Base-by-base conservation (phyloP, 495 filamentous ascomycete genomes). In the Aspergillus incahuasiensis region DNA sequence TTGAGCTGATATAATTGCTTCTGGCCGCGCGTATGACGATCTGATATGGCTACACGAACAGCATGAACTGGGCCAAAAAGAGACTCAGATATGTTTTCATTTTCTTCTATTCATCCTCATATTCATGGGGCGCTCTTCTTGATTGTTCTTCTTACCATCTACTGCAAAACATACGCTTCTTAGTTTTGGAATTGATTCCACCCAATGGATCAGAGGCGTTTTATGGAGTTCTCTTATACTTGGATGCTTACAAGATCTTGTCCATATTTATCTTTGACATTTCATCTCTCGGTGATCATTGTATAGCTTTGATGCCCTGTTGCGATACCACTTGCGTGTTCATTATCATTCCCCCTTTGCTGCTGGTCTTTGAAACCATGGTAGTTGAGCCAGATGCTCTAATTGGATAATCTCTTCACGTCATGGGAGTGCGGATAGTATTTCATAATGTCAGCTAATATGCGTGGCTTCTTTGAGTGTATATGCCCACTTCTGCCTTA, bases 21-120 rank as follows among this genome's bases (percentile, higher is more conserved):
- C 22, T 22, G 22, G 13, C 24, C 21, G 20, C 24, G 43, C 43
- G 15, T 11, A 46, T 46, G 21, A 16, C 12, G 43, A 52, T 40
- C 15, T 24, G 53, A 61, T 39, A 53, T 61, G 13, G 59, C 38
- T 61, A 63, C 56, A 64, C 56, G 63, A 62, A 55, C 56, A 52
- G 46, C 54, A 65, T 57, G 63, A 63, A 56, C 52, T 45, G 41
- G 48, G 25, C 30, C 30, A 12, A 28, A 42, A n/a, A 35, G 24
- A 30, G 40, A 52, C 61, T 63, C 46, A 51, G 40, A 48, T 52
- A 57, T 42, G 45, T 44, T n/a, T 58, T 65, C 56, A 48, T 57
- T 60, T 54, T 62, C 57, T 57, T 48, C 43, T 53, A 32, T 19
- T 39, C 48, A 8, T n/a, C 40, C 51, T 54, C 62, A 51, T 54